These are phyloP conservation scores for Starmerella roubikii DNA, from an alignment of 805 yeast species.

Conservation along the genomic window DNA sequence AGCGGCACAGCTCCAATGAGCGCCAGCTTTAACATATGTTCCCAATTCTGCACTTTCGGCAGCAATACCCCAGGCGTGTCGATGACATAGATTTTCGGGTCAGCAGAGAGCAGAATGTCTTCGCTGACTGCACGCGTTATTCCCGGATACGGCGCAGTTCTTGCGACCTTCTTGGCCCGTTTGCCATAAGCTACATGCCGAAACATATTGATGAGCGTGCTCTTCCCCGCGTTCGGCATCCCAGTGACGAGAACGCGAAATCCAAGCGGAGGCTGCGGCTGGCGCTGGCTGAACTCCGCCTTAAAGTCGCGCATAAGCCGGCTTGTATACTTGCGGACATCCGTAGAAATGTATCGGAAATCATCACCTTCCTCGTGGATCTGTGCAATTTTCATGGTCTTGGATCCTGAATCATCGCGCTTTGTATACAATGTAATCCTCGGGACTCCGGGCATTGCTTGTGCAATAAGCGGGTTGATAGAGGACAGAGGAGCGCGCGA, in stretches of 20 bases:
- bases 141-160: slow-evolving; percentile 81
- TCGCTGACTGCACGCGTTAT: slow-evolving; percentile 72
- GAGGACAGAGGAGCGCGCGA: slow-evolving; percentile 80
- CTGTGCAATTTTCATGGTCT: slow-evolving; percentile 27
- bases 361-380: slow-evolving; percentile 36
- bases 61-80: slow-evolving; percentile 91
- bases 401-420: slow-evolving; percentile 45
- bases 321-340: slow-evolving; percentile 37
- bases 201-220: slow-evolving; percentile 67
- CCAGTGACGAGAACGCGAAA: slow-evolving; percentile 67
- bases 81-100: slow-evolving; percentile 48
- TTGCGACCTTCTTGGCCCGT: slow-evolving; percentile 47
- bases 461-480: slow-evolving; percentile 64
- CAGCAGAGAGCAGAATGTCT: slow-evolving; percentile 48
- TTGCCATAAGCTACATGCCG: slow-evolving; percentile 33
- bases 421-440: slow-evolving; percentile 66
- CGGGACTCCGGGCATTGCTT: slow-evolving; percentile 40
- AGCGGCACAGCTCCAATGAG: slow-evolving; percentile 63
- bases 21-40: slow-evolving; percentile 61
- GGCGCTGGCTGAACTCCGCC: slow-evolving; percentile 24
- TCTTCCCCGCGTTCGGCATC: slow-evolving; percentile 97
- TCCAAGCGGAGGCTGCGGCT: slow-evolving; percentile 75
- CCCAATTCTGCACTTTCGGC: slow-evolving; percentile 52
- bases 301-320: slow-evolving; percentile 38
- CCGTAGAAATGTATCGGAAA: slow-evolving; percentile 48